Evolutionary conservation across 2,329 filamentous ascomycete species (phyloP), one percentile per base, ranked within the genome.

Genomic region (Dichotomopilus funicola): DNA sequence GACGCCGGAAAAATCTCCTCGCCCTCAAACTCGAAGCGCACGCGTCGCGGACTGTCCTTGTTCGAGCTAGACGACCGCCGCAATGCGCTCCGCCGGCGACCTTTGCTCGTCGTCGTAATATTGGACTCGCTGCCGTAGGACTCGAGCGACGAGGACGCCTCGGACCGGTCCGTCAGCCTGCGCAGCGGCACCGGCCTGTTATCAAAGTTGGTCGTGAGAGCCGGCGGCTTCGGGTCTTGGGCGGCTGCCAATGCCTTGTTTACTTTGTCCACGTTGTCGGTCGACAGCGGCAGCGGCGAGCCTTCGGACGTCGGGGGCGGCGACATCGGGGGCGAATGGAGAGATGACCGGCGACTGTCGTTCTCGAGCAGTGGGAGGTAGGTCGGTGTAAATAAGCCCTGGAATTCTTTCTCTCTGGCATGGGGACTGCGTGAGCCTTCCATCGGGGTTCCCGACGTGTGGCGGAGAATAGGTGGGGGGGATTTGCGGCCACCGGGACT

Each of bases 351-450:
- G 58, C 66, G 64, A 48, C 71, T 65, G 47, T 65, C 62, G 59
- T 73, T 73, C 61, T 84, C 82, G 53, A 86, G 76, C 54, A 86
- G 72, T 45, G 82, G 82, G 54, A 87, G 75, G 64, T 80, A 86
- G 59, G 72, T 78, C 34, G 82, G 83, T 38, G 78, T 85, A 65
- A 86, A 86, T 57, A 86, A 70, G 58, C 82, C 82, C 60, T 78
- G 77, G 60, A 86, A 78, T 62, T 85, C 81, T 64, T 72, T 71
- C 61, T 85, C 81, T 57, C 79, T 77, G 56, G 79, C 78, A 69
- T 78, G 78, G 50, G 75, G 74, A 63, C 73, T 75, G 61, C 71
- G 65, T 49, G 71, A 70, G 60, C 69, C 67, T 8, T 71, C 69
- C 43, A 69, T 67, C 8, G 71, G 68, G 6, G 61, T 63, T 42